These are phyloP conservation scores for Termitomyces sp. DNA, from an alignment of 768 basidiomycete genomes.

Conservation along the genomic window DNA sequence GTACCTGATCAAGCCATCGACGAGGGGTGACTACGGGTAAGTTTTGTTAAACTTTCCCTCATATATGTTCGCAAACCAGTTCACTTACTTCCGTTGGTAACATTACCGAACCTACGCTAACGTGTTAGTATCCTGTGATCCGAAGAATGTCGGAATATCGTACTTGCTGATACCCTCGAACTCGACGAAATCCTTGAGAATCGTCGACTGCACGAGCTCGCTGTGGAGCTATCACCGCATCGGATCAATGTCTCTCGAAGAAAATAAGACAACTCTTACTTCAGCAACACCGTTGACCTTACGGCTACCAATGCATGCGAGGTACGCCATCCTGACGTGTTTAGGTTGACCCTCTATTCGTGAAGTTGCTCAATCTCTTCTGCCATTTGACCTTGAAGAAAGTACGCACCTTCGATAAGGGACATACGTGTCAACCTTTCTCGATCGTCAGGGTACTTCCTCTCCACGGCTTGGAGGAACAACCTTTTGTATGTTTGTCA, in stretches of 20 bases:
- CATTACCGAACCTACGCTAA: constrained; percentile 64
- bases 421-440: constrained; percentile 84
- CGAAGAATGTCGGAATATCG: constrained; percentile 21
- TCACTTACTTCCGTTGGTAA: constrained; percentile 88
- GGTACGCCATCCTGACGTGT: constrained; percentile 85
- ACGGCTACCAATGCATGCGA: constrained; percentile 73
- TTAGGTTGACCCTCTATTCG: constrained; percentile 76
- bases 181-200: constrained; percentile 91
- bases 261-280: constrained; percentile 27
- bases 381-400: not conserved
- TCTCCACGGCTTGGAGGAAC: constrained; percentile 85
- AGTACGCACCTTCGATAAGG: constrained; percentile 72
- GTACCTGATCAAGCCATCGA: constrained; percentile 82
- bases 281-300: constrained; percentile 97
- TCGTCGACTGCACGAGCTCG: constrained; percentile 80
- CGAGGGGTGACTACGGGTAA: constrained; percentile 72
- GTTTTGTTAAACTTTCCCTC: not conserved
- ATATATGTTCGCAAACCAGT: not conserved
- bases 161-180: constrained; percentile 84
- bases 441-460: constrained; percentile 84
- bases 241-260: not conserved
- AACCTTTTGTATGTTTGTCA: constrained; percentile 29
- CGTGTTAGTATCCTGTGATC: not conserved
- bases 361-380: not conserved
- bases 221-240: constrained; percentile 56